phyloP scores from a whole-genome alignment of 768 basidiomycete genomes.

The Agrocybe pediades region DNA sequence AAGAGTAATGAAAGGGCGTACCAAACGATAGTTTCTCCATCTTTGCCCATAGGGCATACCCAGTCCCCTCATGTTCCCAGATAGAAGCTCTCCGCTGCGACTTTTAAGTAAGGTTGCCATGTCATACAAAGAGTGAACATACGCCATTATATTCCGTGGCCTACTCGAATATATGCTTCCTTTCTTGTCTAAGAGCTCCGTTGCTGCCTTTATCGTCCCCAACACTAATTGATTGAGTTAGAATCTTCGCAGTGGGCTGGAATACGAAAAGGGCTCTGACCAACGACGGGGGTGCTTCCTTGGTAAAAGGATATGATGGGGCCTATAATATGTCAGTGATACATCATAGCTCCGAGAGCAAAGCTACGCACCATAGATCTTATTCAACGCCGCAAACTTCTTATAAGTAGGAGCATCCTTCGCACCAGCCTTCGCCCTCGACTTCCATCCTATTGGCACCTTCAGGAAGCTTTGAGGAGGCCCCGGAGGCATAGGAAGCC shows the following conservation, averaged over 20 bases:
- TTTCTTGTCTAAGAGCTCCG: conserved; percentile 27
- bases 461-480: neutral
- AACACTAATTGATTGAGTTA: neutral
- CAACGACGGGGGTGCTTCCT: neutral
- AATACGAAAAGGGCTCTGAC: neutral
- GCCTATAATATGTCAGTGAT: neutral
- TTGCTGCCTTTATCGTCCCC: conserved; percentile 25
- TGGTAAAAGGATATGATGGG: neutral
- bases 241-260: neutral
- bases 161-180: conserved; percentile 30
- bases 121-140: neutral
- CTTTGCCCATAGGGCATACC: conserved; percentile 31
- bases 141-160: conserved; percentile 27
- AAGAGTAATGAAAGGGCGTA: conserved; percentile 13
- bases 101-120: neutral
- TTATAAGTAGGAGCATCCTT: neutral
- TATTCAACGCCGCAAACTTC: neutral
- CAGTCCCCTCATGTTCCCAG: conserved; percentile 33
- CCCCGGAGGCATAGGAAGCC: neutral
- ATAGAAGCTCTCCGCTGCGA: conserved; percentile 29
- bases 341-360: no score
- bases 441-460: neutral
- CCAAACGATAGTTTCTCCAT: conserved; percentile 35
- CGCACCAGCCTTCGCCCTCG: no score
- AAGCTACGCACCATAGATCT: neutral